Evolutionary conservation across 352 stramenopile species (phyloP), one percentile per base, ranked within the genome.

Genomic region (Lagenidium sp.): DNA sequence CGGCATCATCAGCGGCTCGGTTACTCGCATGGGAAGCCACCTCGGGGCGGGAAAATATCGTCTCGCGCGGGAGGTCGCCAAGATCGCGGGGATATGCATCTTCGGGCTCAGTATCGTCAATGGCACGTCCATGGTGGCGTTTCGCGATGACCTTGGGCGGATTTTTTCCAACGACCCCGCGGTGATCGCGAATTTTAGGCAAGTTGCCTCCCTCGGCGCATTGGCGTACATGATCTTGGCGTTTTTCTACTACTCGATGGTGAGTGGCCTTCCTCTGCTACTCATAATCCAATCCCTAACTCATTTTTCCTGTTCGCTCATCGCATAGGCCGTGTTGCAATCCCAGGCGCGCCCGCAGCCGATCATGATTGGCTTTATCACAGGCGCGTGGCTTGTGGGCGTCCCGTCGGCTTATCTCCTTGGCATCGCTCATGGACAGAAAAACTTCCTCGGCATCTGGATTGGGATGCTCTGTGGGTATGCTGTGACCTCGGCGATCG

Each of bases 191-290:
- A 77, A 53, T n/a, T 79, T 90, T 39, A 48, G 53, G 15, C 60
- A 80, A 41, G 74, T 95, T 41, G 72, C 55, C n/a, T 50, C 55
- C 11, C 51, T 89, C 7, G 63, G 75, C 0, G 66, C 62, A 7
- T 38, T 82, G 18, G 75, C 65, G 6, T 93, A 93, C 53, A 48
- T 81, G 35, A 63, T 80, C 5, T 62, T 95, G 19, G 57, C 44
- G n/a, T 80, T 93, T 51, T 92, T 91, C 60, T 95, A 84, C 59
- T 81, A 79, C 36, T 64, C 77, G 10, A 74, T 89, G 43, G 75
- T 81, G 26, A 12, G 55, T 50, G 11, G 15, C 29, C 3, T 37
- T 2, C 28, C 36, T 4, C n/a, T 15, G 20, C 34, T 42, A 28
- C 29, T 7, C 7, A 22, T 32, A 29, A 22, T 35, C 23, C 12